Conservation (phyloP, 306 rosid genomes). For the Dryas drummondii region DNA sequence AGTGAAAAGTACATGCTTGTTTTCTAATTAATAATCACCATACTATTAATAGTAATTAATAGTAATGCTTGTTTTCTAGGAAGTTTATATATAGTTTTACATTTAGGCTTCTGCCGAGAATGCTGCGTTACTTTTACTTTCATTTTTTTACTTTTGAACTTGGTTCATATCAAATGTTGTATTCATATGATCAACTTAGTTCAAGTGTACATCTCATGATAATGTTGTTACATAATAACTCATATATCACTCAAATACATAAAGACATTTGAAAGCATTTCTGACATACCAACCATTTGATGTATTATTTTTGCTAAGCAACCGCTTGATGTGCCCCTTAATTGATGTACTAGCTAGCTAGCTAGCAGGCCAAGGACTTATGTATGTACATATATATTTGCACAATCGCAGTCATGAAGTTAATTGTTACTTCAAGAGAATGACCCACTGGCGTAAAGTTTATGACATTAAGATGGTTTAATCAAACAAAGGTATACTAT, state of each 20-base stretch:
- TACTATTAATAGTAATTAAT: too few species aligned
- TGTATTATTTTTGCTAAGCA: background rate
- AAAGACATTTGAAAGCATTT: conserved; percentile 13
- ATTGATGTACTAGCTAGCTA: background rate
- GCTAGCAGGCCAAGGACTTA: too few species aligned
- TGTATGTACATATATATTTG: too few species aligned
- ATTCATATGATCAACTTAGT: background rate
- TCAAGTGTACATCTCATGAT: conserved; percentile 19
- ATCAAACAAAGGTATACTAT: background rate
- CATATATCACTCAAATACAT: background rate
- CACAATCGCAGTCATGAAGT: background rate
- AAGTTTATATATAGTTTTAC: too few species aligned
- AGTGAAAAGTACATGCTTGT: too few species aligned
- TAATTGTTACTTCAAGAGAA: background rate
- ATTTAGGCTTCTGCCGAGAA: background rate
- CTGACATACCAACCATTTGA: conserved; percentile 17
- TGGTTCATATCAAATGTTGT: background rate
- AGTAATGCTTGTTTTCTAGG: too few species aligned
- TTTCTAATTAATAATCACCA: too few species aligned
- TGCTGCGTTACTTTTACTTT: background rate
- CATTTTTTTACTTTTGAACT: background rate
- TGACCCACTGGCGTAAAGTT: background rate
- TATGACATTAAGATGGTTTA: background rate
- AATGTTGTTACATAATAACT: background rate
- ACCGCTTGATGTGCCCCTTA: background rate